phyloP scores from a whole-genome alignment of 1,139 yeast species.

The Candida sp. region DNA sequence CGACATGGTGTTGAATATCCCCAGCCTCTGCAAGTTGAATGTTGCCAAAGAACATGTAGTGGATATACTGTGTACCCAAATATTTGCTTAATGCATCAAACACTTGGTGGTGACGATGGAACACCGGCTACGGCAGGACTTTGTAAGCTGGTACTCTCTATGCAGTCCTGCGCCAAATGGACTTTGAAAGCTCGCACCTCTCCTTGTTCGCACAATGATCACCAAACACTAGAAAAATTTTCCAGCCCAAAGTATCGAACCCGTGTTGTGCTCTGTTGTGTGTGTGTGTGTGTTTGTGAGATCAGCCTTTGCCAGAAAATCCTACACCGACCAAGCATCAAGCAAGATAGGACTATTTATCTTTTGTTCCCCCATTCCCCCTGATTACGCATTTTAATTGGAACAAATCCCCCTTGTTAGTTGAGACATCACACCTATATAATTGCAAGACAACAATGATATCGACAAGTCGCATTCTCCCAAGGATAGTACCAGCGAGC shows the following conservation, averaged over 20 bases:
- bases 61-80: constrained; percentile 46
- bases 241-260: background rate
- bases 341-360: too few relatives aligned
- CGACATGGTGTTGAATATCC: constrained; percentile 60
- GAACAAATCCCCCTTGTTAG: background rate
- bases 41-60: constrained; percentile 35
- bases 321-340: too few relatives aligned
- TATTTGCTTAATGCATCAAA: constrained; percentile 15
- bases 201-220: background rate
- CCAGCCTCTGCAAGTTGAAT: constrained; percentile 60
- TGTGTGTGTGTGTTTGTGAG: background rate
- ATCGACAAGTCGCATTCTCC: constrained; percentile 6
- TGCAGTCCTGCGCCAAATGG: background rate
- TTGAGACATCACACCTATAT: background rate
- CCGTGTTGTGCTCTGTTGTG: background rate
- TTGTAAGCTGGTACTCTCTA: background rate
- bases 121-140: too few relatives aligned
- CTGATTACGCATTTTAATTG: background rate
- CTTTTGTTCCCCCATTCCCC: too few relatives aligned
- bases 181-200: background rate
- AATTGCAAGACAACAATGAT: constrained; percentile 2
- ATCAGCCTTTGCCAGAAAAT: background rate
- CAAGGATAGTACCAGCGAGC: background rate
- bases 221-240: background rate
- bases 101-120: too few relatives aligned